Base-by-base conservation (phyloP, 192 early-diverging fungal genomes). In the Kappamyces sp. region DNA sequence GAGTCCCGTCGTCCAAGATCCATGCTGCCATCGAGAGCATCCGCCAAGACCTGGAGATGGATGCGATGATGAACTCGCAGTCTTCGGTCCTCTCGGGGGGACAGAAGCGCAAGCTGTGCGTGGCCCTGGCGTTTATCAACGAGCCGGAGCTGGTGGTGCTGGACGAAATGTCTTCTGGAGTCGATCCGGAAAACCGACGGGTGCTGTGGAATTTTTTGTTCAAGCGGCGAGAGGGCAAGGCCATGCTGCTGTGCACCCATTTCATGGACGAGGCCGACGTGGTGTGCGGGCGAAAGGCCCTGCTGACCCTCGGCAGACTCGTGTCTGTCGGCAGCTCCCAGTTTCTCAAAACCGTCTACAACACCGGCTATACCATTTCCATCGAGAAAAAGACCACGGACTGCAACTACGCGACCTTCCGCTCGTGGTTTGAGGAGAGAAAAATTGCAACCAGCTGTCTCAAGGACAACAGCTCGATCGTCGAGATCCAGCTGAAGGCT, bases 61-160 rank as follows among this genome's bases (percentile, higher is more conserved):
- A n/a, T 1, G 22, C n/a, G 29, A 34, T 8, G 2, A n/a, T 9
- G 32, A 2, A 57, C 32, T 2, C 8, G 22, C 3, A 15, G n/a
- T 5, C 12, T 40, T 15, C 7, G 7, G 6, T 12, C 0, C 78
- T 68, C 49, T 79, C 74, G 33, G 79, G 81, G 41, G 77, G 83
- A 12, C 87, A 86, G 87, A 87, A 88, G 67, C 71, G 88, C 22
- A 75, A 84, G 47, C 61, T 90, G 40, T 84, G 79, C 6, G 69
- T 87, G 58, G 71, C 85, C 34, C 85, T 90, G 53, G 78, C 88
- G 8, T 84, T 84, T 1, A 81, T 90, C 7, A 49, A 49, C 43
- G 12, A 12, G 30, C 7, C 7, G 30, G 48, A 49, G 5, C 35
- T 49, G 48, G 12, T 12, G 35, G 35, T 49, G 48, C 48, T 49